Base-by-base conservation (phyloP, 805 yeast genomes). In the Ogataea parapolymorpha region DNA sequence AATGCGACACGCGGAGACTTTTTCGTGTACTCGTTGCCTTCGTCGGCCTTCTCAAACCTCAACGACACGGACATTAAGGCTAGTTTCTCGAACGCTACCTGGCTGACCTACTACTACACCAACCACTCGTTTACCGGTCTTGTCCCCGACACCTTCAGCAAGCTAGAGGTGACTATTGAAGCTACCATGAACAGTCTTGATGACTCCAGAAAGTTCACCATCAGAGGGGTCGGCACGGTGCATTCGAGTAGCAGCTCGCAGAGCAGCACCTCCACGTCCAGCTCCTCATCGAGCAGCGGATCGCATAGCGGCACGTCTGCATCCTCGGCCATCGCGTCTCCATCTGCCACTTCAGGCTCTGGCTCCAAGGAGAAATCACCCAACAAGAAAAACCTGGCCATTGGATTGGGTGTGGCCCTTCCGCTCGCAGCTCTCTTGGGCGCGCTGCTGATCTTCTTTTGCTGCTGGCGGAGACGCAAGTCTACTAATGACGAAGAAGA, bases 351-450 rank as follows among this genome's bases (percentile, higher is more conserved):
- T 6, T 12, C n/a, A 17, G 17, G 11, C 22, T 37, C 51, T 22
- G 33, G 37, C 39, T 64, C 62, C 32, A 70, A 67, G 38, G 6
- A 10, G 2, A n/a, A n/a, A 15, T 29, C 32, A 6, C 10, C 32
- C n/a, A 29, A 29, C 22, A 29, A 17, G 15, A 82, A 75, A 49
- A 74, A 76, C 2, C 68, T 86, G n/a, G 96, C 95, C 0, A 85
- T 91, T 56, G 95, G 90, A 1, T 74, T 90, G 45, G 97, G 96
- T 41, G 90, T 85, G n/a, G 86, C 83, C 2, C 72, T 93, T 34
- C 95, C 96, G 1, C 64, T 77, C 3, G 72, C 73, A 2, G 52
- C 85, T 0, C 52, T 80, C 7, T 50, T 79, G 2, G 72, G 77
- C 0, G 69, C 67, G 0, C 37, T 75, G 1, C 24, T 81, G 2